These are phyloP conservation scores for Diddensiella caesifluorescens DNA, from an alignment of 805 yeast genomes.

Conservation along the genomic window DNA sequence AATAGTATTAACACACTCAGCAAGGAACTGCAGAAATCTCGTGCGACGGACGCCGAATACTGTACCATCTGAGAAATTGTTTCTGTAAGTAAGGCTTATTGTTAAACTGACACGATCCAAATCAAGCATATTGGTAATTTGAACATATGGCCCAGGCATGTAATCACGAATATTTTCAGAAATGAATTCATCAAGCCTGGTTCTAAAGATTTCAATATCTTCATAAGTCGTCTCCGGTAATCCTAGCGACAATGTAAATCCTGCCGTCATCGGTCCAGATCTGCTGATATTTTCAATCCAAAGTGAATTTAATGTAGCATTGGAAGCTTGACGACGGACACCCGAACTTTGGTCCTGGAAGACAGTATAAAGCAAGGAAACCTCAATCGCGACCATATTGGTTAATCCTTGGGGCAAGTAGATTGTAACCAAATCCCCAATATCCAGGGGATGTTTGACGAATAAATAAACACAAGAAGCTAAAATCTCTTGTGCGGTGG, in stretches of 20 bases:
- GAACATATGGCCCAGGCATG: conserved; percentile 30
- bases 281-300: conserved; percentile 37
- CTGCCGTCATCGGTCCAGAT: conserved; percentile 29
- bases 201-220: conserved; percentile 31
- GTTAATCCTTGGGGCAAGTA: conserved; percentile 22
- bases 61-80: conserved; percentile 31
- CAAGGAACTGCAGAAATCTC: conserved; percentile 27
- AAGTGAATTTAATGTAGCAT: conserved; percentile 33
- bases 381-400: conserved; percentile 30
- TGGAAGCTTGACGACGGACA: conserved; percentile 35
- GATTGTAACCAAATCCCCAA: conserved; percentile 36
- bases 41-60: conserved; percentile 30
- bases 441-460: conserved; percentile 39
- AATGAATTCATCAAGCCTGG: conserved; percentile 28
- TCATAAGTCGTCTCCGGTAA: conserved; percentile 35
- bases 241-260: conserved; percentile 28
- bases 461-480: conserved; percentile 37
- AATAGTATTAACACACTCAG: conserved; percentile 30
- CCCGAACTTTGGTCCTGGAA: conserved; percentile 28
- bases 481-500: conserved; percentile 37
- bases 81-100: conserved; percentile 27
- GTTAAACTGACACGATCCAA: conserved; percentile 31
- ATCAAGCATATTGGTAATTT: conserved; percentile 32
- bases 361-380: conserved; percentile 35
- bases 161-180: conserved; percentile 34